These are phyloP conservation scores for Tetrahymena elliotti DNA, from an alignment of 73 alveolate genomes.

Conservation along the genomic window DNA sequence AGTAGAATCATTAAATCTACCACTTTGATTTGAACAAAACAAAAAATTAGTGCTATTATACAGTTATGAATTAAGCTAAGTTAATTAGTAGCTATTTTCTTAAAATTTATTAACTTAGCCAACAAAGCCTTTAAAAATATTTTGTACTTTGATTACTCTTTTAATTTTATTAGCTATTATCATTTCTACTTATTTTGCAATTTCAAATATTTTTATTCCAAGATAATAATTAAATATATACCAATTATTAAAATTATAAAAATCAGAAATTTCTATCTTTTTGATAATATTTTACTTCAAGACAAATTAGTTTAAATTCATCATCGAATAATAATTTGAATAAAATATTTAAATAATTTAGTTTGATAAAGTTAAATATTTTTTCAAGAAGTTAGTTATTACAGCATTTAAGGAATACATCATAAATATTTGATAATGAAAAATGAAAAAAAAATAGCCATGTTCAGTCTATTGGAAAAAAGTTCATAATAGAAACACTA, in stretches of 20 bases:
- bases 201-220: background rate
- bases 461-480: no score
- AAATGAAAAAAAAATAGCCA: no score
- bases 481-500: no score
- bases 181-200: background rate
- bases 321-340: no score
- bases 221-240: background rate
- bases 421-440: no score
- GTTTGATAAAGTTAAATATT: no score
- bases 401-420: no score
- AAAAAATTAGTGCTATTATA: background rate
- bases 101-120: no score
- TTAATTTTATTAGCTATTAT: background rate
- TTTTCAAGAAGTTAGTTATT: no score
- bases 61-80: background rate
- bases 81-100: no score
- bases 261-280: background rate
- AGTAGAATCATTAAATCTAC: background rate
- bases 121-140: background rate
- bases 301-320: no score
- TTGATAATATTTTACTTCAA: background rate
- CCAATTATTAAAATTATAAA: background rate
- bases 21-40: background rate
- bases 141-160: background rate
- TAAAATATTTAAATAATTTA: no score